Evolutionary conservation across 768 basidiomycete genomes (phyloP), one percentile per base, ranked within the genome.

Genomic region (Naganishia randhawae): DNA sequence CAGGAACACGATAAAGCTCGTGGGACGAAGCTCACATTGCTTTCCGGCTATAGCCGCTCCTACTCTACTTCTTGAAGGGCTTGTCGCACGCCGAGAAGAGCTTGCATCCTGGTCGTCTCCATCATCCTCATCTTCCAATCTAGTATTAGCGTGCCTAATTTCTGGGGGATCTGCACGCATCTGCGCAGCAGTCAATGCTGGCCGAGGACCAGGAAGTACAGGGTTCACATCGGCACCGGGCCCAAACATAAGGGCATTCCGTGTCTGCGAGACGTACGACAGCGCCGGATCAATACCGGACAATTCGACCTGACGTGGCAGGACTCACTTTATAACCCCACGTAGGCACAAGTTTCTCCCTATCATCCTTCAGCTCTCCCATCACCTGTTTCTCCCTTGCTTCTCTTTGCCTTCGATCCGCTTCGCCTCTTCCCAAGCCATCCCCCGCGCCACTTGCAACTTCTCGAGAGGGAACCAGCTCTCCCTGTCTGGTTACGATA

Each of bases 181-280:
- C 3, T 54, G 31, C n/a, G 54, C 50, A 9, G 42, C 54, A 9
- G 68, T 42, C 35, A 42, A 3, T 71, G 48, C 61, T 25, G 50
- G 33, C 54, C 51, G 63, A 45, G 52, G 67, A 61, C 31, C 57
- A 25, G 16, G 53, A 45, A 41, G 48, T 61, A 92, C 90, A 0
- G 92, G 90, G 25, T 89, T 86, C 51, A 85, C 83, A 76, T 99
- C 89, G 31, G 91, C 91, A 74, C 96, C 96, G 1, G 96, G 94
- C 0, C 89, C 77, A 75, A 97, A 99, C 92, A 96, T 96, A 63
- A 99, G 83, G 3, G 90, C 87, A 81, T 99, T 99, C 67, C 96
- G 87, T 31, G 91, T 85, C 93, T 96, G 73, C 3, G 25, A 25
- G 45, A 66, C 16, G 62, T 11, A 67, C 17, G 45, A 48, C 22